A percentile compares a stretch with the other conserved stretches of the same genome.
Conservation (phyloP, 371 early-diverging fungal genomes). For the Homolaphlyctis polyrhiza region DNA sequence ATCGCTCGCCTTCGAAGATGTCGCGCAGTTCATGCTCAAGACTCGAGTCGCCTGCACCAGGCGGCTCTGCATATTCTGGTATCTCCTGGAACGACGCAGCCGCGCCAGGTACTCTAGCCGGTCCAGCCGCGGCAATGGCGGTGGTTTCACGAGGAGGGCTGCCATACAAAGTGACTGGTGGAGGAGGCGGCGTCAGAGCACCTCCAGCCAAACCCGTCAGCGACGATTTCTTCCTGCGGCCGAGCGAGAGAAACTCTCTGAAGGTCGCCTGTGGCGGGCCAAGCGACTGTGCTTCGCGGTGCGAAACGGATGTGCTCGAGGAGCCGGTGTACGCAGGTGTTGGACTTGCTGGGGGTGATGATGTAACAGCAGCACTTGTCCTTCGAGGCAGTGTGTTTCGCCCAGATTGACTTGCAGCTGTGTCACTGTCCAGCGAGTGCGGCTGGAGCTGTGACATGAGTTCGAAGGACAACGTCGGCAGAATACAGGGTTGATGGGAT, state of each 20-base stretch:
- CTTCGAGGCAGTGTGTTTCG: too few species aligned
- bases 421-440: too few species aligned
- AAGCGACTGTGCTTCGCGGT: neutral
- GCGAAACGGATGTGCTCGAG: too few species aligned
- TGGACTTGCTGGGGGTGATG: too few species aligned
- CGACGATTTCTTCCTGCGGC: neutral
- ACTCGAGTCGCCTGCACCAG: neutral
- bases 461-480: too few species aligned
- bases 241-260: constrained; percentile 1
- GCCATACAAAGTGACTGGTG: neutral
- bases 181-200: neutral
- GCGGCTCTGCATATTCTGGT: neutral
- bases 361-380: too few species aligned
- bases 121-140: neutral
- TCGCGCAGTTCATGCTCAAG: neutral
- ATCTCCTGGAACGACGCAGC: neutral
- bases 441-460: too few species aligned
- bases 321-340: too few species aligned
- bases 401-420: too few species aligned
- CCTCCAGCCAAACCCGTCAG: neutral
- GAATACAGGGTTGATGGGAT: too few species aligned
- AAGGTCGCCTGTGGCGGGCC: neutral
- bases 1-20: neutral
- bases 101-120: neutral
- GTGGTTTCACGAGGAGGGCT: neutral